phyloP scores from a whole-genome alignment of 2,329 filamentous ascomycete species.

The Fusarium protoensiforme region DNA sequence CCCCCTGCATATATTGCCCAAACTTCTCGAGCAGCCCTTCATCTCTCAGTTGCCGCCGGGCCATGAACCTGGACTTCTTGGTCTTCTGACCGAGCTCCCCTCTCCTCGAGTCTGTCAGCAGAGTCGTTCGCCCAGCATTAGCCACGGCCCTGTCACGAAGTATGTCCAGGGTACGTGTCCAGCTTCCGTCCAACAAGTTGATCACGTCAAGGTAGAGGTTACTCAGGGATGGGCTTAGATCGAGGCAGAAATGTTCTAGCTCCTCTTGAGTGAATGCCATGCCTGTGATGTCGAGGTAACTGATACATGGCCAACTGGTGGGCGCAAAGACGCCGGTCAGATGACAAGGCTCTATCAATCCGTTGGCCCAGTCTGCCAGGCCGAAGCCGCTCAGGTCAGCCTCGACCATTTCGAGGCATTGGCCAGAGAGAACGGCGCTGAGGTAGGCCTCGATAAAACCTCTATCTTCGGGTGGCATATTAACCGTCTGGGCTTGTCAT shows the following conservation, averaged over 20 bases:
- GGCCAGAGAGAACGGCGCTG: not conserved
- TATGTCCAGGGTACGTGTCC: not conserved
- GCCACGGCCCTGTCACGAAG: not conserved
- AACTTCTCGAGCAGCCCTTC: not conserved
- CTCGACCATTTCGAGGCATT: not conserved
- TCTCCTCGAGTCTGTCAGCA: not conserved
- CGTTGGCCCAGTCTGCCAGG: not conserved
- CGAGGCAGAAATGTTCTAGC: not conserved
- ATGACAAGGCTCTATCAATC: not conserved
- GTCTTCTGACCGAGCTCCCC: not conserved
- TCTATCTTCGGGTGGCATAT: not conserved
- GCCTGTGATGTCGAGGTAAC: not conserved
- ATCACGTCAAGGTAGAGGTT: not conserved
- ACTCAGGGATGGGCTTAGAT: not conserved
- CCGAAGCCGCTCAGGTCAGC: not conserved
- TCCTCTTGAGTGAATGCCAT: not conserved
- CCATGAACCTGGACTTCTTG: not conserved
- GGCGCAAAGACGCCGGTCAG: not conserved
- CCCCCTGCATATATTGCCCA: not conserved
- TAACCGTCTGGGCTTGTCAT: not conserved
- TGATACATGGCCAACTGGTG: not conserved
- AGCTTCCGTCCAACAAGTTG: not conserved
- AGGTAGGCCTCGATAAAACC: not conserved
- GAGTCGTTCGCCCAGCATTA: not conserved
- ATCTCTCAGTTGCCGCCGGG: not conserved